These are phyloP conservation scores for Lizanozyma gosingica DNA, from an alignment of 1,139 yeast genomes.

Conservation along the genomic window DNA sequence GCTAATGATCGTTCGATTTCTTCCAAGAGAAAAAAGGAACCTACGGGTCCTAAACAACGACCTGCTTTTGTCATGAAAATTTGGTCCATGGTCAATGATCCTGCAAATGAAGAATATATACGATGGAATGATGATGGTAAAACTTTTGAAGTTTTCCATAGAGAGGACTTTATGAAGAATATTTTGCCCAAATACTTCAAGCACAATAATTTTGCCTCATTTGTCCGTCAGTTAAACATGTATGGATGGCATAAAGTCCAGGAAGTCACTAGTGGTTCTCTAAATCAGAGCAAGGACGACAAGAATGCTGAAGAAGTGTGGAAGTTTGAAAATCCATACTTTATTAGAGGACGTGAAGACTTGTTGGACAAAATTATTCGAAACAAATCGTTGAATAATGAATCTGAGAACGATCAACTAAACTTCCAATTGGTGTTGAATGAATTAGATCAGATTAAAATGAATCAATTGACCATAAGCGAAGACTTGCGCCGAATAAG, in stretches of 20 bases:
- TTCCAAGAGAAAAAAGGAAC: slow-evolving; percentile 24
- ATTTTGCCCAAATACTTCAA: slow-evolving; percentile 88
- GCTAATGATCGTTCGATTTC: neutral
- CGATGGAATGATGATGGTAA: slow-evolving; percentile 83
- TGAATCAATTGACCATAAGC: slow-evolving; percentile 70
- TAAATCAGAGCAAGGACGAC: slow-evolving; percentile 48
- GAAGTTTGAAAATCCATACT: slow-evolving; percentile 37
- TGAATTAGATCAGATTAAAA: slow-evolving; percentile 70
- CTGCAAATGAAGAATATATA: slow-evolving; percentile 57
- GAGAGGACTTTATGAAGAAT: slow-evolving; percentile 78
- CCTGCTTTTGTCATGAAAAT: slow-evolving; percentile 90
- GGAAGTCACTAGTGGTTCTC: slow-evolving; percentile 61
- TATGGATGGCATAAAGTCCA: slow-evolving; percentile 97
- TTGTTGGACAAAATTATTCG: slow-evolving; percentile 34
- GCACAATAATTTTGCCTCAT: slow-evolving; percentile 89
- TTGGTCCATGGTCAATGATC: slow-evolving; percentile 93
- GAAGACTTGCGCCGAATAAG: slow-evolving; percentile 78
- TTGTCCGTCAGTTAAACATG: slow-evolving; percentile 94
- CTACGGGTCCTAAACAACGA: slow-evolving; percentile 32
- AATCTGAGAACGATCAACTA: slow-evolving; percentile 38
- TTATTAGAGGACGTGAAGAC: slow-evolving; percentile 33
- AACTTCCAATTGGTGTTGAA: slow-evolving; percentile 51
- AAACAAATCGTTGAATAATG: slow-evolving; percentile 29
- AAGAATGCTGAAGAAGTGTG: slow-evolving; percentile 21
- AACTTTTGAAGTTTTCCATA: slow-evolving; percentile 72